Evolutionary conservation across 805 yeast species (phyloP).

Genomic region (Metschnikowia gelsemii): DNA sequence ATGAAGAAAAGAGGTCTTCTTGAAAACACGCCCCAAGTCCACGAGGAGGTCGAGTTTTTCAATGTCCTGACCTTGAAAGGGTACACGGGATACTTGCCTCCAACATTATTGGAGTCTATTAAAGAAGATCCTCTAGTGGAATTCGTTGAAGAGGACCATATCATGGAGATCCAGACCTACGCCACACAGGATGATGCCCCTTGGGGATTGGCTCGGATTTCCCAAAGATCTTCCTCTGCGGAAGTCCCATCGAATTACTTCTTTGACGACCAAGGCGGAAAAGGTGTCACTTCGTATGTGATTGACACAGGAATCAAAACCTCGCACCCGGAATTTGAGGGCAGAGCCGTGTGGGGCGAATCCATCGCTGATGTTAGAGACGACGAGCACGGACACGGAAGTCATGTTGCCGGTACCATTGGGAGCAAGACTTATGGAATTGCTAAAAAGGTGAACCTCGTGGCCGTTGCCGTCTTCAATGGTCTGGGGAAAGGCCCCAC

Average conservation of each 20-base stretch:
- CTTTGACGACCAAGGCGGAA: slow-evolving; percentile 71
- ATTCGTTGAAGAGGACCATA: slow-evolving; percentile 25
- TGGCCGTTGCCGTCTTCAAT: slow-evolving; percentile 80
- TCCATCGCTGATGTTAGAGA: slow-evolving; percentile 77
- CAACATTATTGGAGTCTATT: slow-evolving; percentile 16
- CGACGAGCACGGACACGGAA: too few relatives aligned
- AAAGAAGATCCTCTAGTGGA: slow-evolving; percentile 18
- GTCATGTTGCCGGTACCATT: slow-evolving; percentile 93
- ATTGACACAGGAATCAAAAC: slow-evolving; percentile 82
- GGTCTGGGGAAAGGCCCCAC: slow-evolving; percentile 79
- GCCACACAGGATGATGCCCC: slow-evolving; percentile 80
- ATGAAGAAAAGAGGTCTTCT: slow-evolving; percentile 25
- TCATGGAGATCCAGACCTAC: slow-evolving; percentile 37
- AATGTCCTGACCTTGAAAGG: slow-evolving; percentile 18
- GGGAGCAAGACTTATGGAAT: slow-evolving; percentile 79
- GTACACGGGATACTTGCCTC: slow-evolving; percentile 22
- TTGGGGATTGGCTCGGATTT: slow-evolving; percentile 90
- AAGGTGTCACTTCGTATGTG: slow-evolving; percentile 82
- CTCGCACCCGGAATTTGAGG: slow-evolving; percentile 73
- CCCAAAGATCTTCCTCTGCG: slow-evolving; percentile 64
- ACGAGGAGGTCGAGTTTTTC: slow-evolving; percentile 10
- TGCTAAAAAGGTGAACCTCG: slow-evolving; percentile 73
- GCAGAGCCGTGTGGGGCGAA: slow-evolving; percentile 84
- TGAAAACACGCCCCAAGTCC: slow-evolving; percentile 9
- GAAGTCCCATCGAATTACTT: slow-evolving; percentile 39